These are phyloP conservation scores for Lobosporangium transversale DNA, from an alignment of 192 early-diverging fungal genomes.

Conservation along the genomic window DNA sequence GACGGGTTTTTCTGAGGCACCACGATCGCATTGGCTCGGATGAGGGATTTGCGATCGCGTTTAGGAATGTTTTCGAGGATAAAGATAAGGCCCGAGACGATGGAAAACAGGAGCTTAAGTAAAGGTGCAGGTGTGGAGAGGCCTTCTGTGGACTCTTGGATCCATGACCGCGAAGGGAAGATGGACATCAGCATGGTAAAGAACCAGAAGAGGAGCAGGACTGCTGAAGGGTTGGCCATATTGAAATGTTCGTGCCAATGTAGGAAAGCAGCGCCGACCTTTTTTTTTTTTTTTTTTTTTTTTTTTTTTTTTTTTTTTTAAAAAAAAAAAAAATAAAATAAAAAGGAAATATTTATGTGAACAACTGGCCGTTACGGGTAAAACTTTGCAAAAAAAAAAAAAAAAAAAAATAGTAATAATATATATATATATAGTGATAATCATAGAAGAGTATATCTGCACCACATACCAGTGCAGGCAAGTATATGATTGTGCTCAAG, in stretches of 20 bases:
- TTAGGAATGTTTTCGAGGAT: slow-evolving; percentile 55
- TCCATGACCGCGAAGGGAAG: slow-evolving; percentile 57
- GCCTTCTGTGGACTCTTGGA: slow-evolving; percentile 14
- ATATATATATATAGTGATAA: not conserved
- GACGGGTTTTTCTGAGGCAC: slow-evolving; percentile 25
- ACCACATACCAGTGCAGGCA: slow-evolving; percentile 20
- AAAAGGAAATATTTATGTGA: not conserved
- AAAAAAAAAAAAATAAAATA: not conserved
- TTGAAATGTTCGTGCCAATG: slow-evolving; percentile 48
- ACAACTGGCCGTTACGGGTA: no score
- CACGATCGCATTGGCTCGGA: slow-evolving; percentile 24
- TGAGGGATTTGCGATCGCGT: slow-evolving; percentile 43
- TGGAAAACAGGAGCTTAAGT: slow-evolving; percentile 37
- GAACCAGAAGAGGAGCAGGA: slow-evolving; percentile 67
- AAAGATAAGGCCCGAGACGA: slow-evolving; percentile 52
- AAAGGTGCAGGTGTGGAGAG: slow-evolving; percentile 30
- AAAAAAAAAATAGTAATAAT: not conserved
- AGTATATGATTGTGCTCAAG: slow-evolving; percentile 24
- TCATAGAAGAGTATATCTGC: not conserved
- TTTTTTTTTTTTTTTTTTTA: no score
- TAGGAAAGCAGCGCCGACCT: slow-evolving; percentile 8
- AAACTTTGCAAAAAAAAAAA: not conserved
- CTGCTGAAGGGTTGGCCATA: slow-evolving; percentile 49
- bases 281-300: no score
- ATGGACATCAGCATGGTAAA: slow-evolving; percentile 36